Conservation (phyloP, 768 basidiomycete species). For the Mycena alexandri region DNA sequence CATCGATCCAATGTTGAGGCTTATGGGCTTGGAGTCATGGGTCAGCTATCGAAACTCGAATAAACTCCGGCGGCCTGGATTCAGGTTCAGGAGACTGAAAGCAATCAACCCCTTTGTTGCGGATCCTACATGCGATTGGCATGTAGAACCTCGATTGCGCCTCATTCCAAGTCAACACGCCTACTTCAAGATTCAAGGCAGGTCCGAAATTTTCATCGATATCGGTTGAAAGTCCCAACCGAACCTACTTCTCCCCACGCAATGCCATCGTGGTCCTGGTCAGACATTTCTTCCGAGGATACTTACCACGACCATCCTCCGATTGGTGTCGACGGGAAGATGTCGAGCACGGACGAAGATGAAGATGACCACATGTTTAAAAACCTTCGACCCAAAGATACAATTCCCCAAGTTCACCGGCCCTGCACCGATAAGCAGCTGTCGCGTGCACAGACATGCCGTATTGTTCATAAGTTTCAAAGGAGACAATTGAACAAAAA, state of each 20-base stretch:
- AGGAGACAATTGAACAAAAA: slow-evolving; percentile 3
- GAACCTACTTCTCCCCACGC: neutral
- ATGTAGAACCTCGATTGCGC: neutral
- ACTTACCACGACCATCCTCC: slow-evolving; percentile 7
- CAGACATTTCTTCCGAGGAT: neutral
- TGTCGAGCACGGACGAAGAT: neutral
- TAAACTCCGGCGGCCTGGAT: slow-evolving; percentile 7
- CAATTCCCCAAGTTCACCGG: neutral
- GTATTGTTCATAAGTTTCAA: neutral
- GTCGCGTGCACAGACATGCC: slow-evolving; percentile 16
- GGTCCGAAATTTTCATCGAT: slow-evolving; percentile 14
- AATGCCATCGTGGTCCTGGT: neutral
- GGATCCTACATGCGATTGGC: neutral
- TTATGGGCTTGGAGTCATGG: slow-evolving; percentile 18
- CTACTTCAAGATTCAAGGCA: no score
- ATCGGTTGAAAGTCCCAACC: neutral
- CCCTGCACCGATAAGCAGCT: slow-evolving; percentile 20
- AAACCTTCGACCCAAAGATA: neutral
- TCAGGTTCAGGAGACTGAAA: slow-evolving; percentile 9
- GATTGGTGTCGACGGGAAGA: slow-evolving; percentile 18
- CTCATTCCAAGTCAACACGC: neutral
- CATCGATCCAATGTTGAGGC: neutral
- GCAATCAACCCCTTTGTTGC: neutral
- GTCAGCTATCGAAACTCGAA: neutral
- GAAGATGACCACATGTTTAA: neutral